phyloP scores from a whole-genome alignment of 2,329 filamentous ascomycete genomes.

The Septoria linicola region DNA sequence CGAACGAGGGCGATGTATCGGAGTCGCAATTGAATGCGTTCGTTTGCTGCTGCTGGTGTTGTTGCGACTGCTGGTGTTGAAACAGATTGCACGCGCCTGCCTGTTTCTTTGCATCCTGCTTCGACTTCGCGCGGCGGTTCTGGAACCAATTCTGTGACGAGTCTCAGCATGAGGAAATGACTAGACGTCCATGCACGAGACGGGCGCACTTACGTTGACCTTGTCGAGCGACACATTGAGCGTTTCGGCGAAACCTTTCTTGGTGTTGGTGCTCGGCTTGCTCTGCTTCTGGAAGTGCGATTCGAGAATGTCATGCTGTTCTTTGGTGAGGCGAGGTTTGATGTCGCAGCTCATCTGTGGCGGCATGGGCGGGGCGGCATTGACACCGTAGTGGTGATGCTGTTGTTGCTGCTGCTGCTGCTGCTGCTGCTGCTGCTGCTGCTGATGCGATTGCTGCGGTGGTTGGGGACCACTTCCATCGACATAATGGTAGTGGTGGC shows the following conservation, averaged over 20 bases:
- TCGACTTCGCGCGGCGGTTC: conserved; percentile 53
- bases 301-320: conserved; percentile 55
- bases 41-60: conserved; percentile 17
- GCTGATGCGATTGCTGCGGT: conserved; percentile 2
- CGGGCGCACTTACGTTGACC: conserved; percentile 48
- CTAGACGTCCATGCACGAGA: conserved; percentile 5
- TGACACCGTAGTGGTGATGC: conserved; percentile 19
- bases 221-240: conserved; percentile 53
- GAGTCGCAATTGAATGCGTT: conserved; percentile 32
- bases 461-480: conserved; percentile 15
- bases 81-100: conserved; percentile 32
- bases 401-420: conserved; percentile 6
- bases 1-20: conserved; percentile 35
- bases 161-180: conserved; percentile 36
- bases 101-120: conserved; percentile 53
- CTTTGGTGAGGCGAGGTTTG: conserved; percentile 54
- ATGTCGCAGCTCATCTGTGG: conserved; percentile 43
- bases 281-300: conserved; percentile 49
- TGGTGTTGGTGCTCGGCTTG: conserved; percentile 52
- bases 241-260: conserved; percentile 51
- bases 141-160: conserved; percentile 53
- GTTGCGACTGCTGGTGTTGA: conserved; percentile 21
- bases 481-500: conserved; percentile 12
- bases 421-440: conserved; percentile 17
- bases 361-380: conserved; percentile 18